Base-by-base conservation (phyloP, 495 filamentous ascomycete genomes). In the Aspergillus leporis region DNA sequence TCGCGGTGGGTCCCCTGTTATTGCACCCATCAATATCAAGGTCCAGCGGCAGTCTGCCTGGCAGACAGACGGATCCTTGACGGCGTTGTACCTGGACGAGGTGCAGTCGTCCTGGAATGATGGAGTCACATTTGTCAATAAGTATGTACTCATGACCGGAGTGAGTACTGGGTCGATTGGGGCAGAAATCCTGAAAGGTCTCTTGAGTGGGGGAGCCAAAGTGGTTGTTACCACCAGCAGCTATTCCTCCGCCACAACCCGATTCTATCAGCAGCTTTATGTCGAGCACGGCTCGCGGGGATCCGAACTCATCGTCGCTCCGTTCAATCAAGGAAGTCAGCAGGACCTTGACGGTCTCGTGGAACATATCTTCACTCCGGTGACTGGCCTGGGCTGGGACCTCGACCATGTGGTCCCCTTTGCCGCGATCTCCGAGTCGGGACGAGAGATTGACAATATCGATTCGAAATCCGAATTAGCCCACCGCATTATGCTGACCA, bases 401-500 rank as follows among this genome's bases (percentile, higher is more conserved):
- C 82, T 98, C n/a, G 94, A 97, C 74, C 95, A 84, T 72, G 83
- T 98, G 56, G 85, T 98, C 52, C 93, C 93, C 13, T 98, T 98
- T 70, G 93, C 93, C 55, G 93, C 93, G 61, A 97, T 97, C 57
- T 87, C 93, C 3, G 92, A 97, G 76, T 94, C 94, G 65, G 93
- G 93, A 43, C 25, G 25, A 6, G 92, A 97, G 75, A 97, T 98
- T 59, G 93, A 97, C 65, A 87, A 85, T 61, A 90, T 98, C 59
- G 93, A 98, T 76, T 95, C 91, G 59, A 94, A 93, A 75, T 96
- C 93, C 3, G 93, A 98, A 78, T 84, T 97, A 61, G 94, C 94
- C 58, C 93, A 97, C 69, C 90, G 93, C 51, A 95, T 97, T 77
- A 97, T 98, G 93, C 80, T 98, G 74, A 97, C 93, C 60, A 98